Evolutionary conservation across 176 grass and related monocot species (phyloP).

Genomic region (Tillandsia leiboldiana): DNA sequence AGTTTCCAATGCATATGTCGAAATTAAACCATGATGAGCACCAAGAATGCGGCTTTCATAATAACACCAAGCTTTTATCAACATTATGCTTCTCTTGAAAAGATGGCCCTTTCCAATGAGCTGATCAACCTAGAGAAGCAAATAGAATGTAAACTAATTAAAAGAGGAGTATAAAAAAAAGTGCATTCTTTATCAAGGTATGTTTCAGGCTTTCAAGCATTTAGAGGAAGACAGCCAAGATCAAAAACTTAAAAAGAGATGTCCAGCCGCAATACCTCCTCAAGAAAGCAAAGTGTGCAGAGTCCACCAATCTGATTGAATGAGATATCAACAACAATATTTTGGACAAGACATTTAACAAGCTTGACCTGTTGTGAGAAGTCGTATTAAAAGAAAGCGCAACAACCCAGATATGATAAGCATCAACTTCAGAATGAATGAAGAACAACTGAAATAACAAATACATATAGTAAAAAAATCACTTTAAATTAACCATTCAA

Average conservation of each 20-base stretch:
- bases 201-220: neutral
- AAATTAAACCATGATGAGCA: conserved; percentile 86
- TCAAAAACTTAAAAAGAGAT: neutral
- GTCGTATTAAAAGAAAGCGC: conserved; percentile 2
- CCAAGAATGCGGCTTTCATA: conserved; percentile 98
- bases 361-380: conserved; percentile 65
- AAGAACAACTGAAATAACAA: neutral
- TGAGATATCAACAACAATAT: conserved; percentile 87
- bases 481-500: neutral
- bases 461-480: neutral
- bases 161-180: conserved; percentile 2
- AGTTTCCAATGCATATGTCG: conserved; percentile 89
- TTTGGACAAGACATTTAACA: conserved; percentile 84
- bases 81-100: conserved; percentile 82
- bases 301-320: conserved; percentile 92
- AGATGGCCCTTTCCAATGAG: conserved; percentile 61
- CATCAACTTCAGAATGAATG: neutral
- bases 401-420: conserved; percentile 5
- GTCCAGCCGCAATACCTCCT: conserved; percentile 47
- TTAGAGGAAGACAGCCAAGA: neutral
- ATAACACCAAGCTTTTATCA: conserved; percentile 95
- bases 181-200: neutral
- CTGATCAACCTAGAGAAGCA: conserved; percentile 57
- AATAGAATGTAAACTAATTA: conserved; percentile 9
- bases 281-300: conserved; percentile 86